Evolutionary conservation across 345 rosid species (phyloP), one percentile per base, ranked within the genome.

Genomic region (Erucastrum elatum): DNA sequence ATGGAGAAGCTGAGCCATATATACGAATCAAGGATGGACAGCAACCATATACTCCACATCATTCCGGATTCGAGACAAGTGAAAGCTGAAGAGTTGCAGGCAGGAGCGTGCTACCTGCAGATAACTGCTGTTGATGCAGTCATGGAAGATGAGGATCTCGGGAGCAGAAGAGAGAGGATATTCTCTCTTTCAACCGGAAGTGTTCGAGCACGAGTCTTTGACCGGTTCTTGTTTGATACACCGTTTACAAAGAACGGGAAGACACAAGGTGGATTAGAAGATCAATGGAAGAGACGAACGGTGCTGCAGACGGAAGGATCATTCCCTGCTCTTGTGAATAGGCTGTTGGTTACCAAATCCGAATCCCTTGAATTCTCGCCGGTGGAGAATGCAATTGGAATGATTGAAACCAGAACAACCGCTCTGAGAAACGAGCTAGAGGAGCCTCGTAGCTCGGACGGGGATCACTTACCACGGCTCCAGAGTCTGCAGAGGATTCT

Each of bases 391-490:
- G 99, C 99, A 4, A 93, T 95, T 35, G 99, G 99, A 72, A 95
- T 95, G 99, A 93, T 95, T 66, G 99, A 95, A 86, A 95, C 99
- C 7, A 85, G 99, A 33, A 95, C 98, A 78, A 90, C 97, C 66
- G 96, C 99, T 21, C 80, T 95, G 35, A 82, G 96, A 79, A 95
- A 90, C 75, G 98, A 93, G 83, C 96, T 93, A 41, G 98, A 95
- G 84, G 99, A 95, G 88, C 97, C 99, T 76, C 98, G 99, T 74
- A 93, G 96, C 80, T 91, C 99, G 25, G 99, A 95, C 58, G 99
- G 98, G 35, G 99, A 95, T 84, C 98, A 93, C 74, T 85, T 93
- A 62, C 99, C 98, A 6, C 95, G 97, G 63, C 96, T 93, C 26
- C 98, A 93, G 85, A 93, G 98, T 84, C 86, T 93, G 66, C 99